phyloP scores from a whole-genome alignment of 768 basidiomycete genomes.

The Naganishia kalamii region DNA sequence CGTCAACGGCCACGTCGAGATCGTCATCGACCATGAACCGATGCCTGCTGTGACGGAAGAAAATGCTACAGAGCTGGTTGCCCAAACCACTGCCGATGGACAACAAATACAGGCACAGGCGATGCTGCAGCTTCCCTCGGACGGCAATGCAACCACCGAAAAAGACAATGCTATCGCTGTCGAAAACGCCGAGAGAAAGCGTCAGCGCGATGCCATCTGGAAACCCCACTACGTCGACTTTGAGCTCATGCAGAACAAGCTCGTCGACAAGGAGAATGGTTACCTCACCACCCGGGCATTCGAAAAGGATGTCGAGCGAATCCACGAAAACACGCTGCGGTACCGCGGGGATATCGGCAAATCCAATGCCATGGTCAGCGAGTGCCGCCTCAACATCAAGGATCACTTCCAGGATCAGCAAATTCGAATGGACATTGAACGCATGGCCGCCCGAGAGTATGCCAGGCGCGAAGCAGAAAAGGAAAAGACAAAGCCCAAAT shows the following conservation, averaged over 20 bases:
- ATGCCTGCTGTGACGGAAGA: constrained; percentile 3
- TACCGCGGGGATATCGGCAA: constrained; percentile 68
- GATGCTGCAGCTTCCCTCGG: not conserved
- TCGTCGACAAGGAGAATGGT: constrained; percentile 62
- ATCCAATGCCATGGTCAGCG: constrained; percentile 75
- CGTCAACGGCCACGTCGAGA: not conserved
- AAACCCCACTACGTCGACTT: constrained; percentile 73
- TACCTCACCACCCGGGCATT: constrained; percentile 86
- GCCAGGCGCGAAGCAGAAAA: constrained; percentile 53
- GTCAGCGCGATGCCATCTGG: constrained; percentile 24
- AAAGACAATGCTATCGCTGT: not conserved
- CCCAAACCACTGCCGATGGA: constrained; percentile 10
- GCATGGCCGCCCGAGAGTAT: constrained; percentile 66
- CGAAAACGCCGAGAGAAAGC: constrained; percentile 5
- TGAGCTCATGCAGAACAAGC: constrained; percentile 76
- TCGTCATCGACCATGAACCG: not conserved
- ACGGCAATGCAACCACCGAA: not conserved
- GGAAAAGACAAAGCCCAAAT: constrained; percentile 40
- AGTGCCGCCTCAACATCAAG: constrained; percentile 67
- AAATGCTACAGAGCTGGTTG: not conserved
- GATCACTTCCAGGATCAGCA: constrained; percentile 75
- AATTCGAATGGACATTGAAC: constrained; percentile 74
- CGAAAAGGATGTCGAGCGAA: constrained; percentile 55
- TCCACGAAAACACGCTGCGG: constrained; percentile 48
- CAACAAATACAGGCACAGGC: constrained; percentile 9